A percentile compares a stretch with the other conserved stretches of the same genome.
Evolutionary conservation across 2,329 filamentous ascomycete species (phyloP).

Genomic region (Phaeoacremonium minimum): DNA sequence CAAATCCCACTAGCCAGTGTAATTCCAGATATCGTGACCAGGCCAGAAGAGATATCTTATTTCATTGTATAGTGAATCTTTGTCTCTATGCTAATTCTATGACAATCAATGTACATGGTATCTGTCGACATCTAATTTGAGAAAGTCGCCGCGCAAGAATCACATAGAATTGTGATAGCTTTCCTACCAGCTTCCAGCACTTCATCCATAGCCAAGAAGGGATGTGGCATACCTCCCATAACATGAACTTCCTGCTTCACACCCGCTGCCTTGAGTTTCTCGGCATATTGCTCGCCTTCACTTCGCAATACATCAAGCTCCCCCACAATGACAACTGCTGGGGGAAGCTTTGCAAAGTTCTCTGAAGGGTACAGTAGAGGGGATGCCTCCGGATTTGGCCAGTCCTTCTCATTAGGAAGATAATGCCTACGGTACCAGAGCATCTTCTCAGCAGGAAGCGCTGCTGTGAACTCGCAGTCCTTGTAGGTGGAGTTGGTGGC

Average conservation of each 20-base stretch:
- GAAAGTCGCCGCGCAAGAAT: no score
- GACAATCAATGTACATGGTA: no score
- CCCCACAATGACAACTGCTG: conserved; percentile 47
- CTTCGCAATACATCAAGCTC: conserved; percentile 52
- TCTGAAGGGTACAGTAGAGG: conserved; percentile 42
- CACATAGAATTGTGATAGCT: conserved; percentile 38
- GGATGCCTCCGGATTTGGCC: conserved; percentile 47
- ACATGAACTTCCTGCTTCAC: conserved; percentile 41
- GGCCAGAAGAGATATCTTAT: no score
- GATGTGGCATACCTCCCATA: conserved; percentile 53
- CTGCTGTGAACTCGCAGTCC: conserved; percentile 46
- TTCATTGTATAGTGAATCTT: no score
- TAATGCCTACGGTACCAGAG: conserved; percentile 57
- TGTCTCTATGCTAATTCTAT: no score
- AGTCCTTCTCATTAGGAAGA: conserved; percentile 40
- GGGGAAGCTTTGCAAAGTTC: conserved; percentile 44
- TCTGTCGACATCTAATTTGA: no score
- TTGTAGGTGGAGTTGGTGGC: conserved; percentile 41
- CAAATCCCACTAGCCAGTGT: no score
- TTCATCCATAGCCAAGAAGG: conserved; percentile 54
- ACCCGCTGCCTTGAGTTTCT: conserved; percentile 39
- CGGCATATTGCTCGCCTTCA: conserved; percentile 48
- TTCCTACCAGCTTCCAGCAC: conserved; percentile 42
- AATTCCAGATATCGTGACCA: no score
- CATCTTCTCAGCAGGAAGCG: conserved; percentile 53